Evolutionary conservation across 2,329 filamentous ascomycete genomes (phyloP), one percentile per base, ranked within the genome.

Genomic region (Fusarium cyanostomum): DNA sequence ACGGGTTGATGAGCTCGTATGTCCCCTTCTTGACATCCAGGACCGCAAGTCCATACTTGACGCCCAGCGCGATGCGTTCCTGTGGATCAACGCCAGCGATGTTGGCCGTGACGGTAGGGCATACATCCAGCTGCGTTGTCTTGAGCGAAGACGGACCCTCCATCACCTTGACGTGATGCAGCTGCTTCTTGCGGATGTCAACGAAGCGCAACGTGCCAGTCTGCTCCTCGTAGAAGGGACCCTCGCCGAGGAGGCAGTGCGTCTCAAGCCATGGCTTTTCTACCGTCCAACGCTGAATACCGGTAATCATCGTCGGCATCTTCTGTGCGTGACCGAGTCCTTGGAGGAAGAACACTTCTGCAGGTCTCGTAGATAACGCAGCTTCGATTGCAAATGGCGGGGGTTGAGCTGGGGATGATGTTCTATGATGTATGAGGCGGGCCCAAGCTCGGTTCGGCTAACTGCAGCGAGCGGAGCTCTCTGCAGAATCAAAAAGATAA

Each of bases 11-110:
- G 62, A 88, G 82, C 68, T 86, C 80, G 68, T 85, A 85, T 46
- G 73, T 66, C 45, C 82, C 86, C 18, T 82, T 80, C 69, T 77
- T 77, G 60, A 89, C 86, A 73, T 96, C 86, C 67, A 94, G 83
- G 49, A 92, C 81, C n/a, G 92, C 93, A 69, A 92, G 86, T 58
- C 93, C 93, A 74, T 89, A 85, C 80, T 97, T 96, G 73, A 91
- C 87, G 39, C 89, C 93, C 67, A 94, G 85, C 54, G 92, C 80
- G 74, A 97, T 89, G 72, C 88, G 86, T 45, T 90, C 80, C 44
- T 73, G 74, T 4, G 85, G 80, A 72, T 88, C 84, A 44, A 81
- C 79, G 59, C 89, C 86, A 64, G 87, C 84, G 66, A 97, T 92
- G 75, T 97, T 90, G 51, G 90, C 90, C 35, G 94, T 97, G 41